Evolutionary conservation across 495 filamentous ascomycete genomes (phyloP).

Genomic region (Talaromyces borbonicus): DNA sequence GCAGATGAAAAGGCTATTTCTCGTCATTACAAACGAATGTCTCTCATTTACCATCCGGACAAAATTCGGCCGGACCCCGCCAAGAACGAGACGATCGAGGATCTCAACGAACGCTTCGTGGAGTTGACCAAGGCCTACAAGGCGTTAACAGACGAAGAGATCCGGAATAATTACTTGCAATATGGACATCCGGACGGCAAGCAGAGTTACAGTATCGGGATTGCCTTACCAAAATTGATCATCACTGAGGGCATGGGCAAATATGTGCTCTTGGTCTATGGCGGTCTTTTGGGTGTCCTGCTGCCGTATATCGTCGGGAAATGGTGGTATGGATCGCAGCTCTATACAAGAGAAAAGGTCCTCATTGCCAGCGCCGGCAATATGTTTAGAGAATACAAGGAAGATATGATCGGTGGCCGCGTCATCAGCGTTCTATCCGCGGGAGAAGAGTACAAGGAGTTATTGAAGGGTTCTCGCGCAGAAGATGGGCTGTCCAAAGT

Average conservation of each 20-base stretch:
- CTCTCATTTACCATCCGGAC: conserved; percentile 83
- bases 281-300: conserved; percentile 72
- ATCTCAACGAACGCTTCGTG: conserved; percentile 78
- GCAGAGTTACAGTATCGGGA: conserved; percentile 95
- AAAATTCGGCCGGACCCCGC: conserved; percentile 72
- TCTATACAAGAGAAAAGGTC: conserved; percentile 83
- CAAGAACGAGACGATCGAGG: conserved; percentile 83
- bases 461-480: conserved; percentile 60
- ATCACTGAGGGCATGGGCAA: conserved; percentile 89
- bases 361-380: conserved; percentile 85
- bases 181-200: conserved; percentile 96
- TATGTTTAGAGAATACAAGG: conserved; percentile 85
- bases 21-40: conserved; percentile 73
- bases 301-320: conserved; percentile 88
- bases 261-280: conserved; percentile 88
- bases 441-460: conserved; percentile 69
- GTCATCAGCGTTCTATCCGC: conserved; percentile 70
- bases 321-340: conserved; percentile 97
- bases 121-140: conserved; percentile 97
- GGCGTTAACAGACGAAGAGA: conserved; percentile 89
- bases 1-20: conserved; percentile 85
- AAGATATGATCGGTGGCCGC: conserved; percentile 67
- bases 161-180: conserved; percentile 91
- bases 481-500: conserved; percentile 70
- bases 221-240: conserved; percentile 88